These are phyloP conservation scores for Cylindrotheca fusiformis DNA, from an alignment of 108 stramenopile genomes.

Conservation along the genomic window DNA sequence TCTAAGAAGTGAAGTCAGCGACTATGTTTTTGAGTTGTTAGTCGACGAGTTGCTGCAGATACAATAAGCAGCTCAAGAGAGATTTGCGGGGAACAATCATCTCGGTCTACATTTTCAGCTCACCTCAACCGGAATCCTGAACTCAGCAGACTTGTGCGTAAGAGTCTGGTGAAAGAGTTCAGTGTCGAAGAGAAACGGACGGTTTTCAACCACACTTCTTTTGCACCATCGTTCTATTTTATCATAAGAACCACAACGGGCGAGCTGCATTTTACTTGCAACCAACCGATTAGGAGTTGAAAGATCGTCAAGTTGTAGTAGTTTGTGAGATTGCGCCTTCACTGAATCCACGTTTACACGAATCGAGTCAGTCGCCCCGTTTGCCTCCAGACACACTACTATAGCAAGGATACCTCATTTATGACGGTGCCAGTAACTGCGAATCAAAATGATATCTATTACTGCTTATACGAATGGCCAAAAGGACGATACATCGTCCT, in stretches of 20 bases:
- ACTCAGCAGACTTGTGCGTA: slow-evolving; percentile 23
- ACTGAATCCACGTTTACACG: too few species aligned
- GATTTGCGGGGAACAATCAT: background rate
- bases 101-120: slow-evolving; percentile 2
- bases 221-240: slow-evolving; percentile 48
- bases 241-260: too few species aligned
- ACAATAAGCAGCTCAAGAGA: background rate
- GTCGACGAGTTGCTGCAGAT: background rate
- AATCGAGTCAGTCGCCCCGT: too few species aligned
- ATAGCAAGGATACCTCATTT: too few species aligned
- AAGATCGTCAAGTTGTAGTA: too few species aligned
- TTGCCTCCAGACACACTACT: too few species aligned
- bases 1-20: slow-evolving; percentile 62
- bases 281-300: too few species aligned
- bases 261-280: too few species aligned
- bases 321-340: too few species aligned
- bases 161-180: slow-evolving; percentile 39
- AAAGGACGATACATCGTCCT: background rate
- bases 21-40: slow-evolving; percentile 13
- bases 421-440: too few species aligned
- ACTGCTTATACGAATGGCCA: too few species aligned
- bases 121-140: slow-evolving; percentile 58
- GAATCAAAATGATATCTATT: too few species aligned
- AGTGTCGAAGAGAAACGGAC: slow-evolving; percentile 53
- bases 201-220: slow-evolving; percentile 31